Conservation (phyloP, 2,329 filamentous ascomycete species). For the Exophiala xenobiotica region DNA sequence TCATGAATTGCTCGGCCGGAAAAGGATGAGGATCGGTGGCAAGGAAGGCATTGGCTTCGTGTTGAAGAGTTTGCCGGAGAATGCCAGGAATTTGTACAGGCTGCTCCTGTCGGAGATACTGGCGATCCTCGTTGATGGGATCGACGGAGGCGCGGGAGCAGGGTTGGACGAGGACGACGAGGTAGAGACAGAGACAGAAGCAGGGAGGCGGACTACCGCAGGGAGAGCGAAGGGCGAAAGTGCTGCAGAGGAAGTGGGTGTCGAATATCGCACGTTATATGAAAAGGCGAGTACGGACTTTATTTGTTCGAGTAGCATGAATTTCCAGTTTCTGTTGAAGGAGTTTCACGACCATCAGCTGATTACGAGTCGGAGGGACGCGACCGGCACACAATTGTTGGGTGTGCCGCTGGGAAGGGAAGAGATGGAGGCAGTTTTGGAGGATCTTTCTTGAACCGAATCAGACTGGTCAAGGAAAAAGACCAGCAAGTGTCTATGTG, state of each 20-base stretch:
- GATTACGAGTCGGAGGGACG: slow-evolving; percentile 84
- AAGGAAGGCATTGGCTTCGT: slow-evolving; percentile 92
- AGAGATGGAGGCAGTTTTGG: slow-evolving; percentile 83
- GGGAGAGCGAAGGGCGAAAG: slow-evolving; percentile 52
- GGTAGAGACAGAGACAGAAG: slow-evolving; percentile 33
- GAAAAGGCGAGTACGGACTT: slow-evolving; percentile 96
- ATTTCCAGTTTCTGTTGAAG: slow-evolving; percentile 88
- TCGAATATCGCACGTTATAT: slow-evolving; percentile 89
- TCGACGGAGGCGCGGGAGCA: slow-evolving; percentile 29
- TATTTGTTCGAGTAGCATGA: slow-evolving; percentile 94
- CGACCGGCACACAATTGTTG: slow-evolving; percentile 78
- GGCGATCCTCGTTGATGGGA: slow-evolving; percentile 59
- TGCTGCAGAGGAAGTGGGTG: slow-evolving; percentile 56
- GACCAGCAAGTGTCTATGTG: too few species aligned
- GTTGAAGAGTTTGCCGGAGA: slow-evolving; percentile 83
- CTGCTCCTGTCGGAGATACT: slow-evolving; percentile 83
- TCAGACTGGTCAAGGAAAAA: too few species aligned
- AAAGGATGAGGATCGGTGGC: slow-evolving; percentile 75
- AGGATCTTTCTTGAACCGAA: slow-evolving; percentile 71
- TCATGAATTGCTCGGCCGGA: slow-evolving; percentile 79
- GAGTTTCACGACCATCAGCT: slow-evolving; percentile 99
- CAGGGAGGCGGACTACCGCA: background rate
- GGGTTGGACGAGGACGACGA: slow-evolving; percentile 33
- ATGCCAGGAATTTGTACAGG: slow-evolving; percentile 82
- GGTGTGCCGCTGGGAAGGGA: slow-evolving; percentile 83